Percentiles rank a stretch among this genome's conserved stretches.
phyloP scores from a whole-genome alignment of 2,329 filamentous ascomycete species.

The Ophiocordyceps sinensis region DNA sequence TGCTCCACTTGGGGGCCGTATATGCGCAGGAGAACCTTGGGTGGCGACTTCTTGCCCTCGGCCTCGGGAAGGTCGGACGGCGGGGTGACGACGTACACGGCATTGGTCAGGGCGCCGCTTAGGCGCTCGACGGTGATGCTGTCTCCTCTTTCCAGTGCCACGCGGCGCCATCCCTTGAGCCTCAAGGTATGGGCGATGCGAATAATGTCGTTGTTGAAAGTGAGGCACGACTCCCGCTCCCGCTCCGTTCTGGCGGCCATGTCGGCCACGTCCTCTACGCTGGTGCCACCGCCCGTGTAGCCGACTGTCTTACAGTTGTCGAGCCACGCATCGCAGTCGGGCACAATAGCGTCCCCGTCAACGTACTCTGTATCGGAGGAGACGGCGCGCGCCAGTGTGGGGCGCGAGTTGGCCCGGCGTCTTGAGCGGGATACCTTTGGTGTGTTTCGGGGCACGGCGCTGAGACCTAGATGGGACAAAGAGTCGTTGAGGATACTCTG shows the following conservation, averaged over 20 bases:
- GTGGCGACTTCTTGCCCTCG: constrained; percentile 29
- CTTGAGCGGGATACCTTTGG: constrained; percentile 29
- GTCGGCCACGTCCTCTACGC: constrained; percentile 26
- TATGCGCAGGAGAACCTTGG: constrained; percentile 73
- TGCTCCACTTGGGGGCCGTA: constrained; percentile 94
- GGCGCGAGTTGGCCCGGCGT: constrained; percentile 15
- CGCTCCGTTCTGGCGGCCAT: constrained; percentile 48
- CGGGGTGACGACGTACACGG: constrained; percentile 85
- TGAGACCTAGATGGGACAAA: constrained; percentile 38
- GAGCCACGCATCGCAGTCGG: constrained; percentile 67
- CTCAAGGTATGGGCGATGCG: constrained; percentile 77
- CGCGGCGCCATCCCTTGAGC: constrained; percentile 80
- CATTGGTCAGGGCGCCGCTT: constrained; percentile 89
- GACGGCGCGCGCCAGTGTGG: constrained; percentile 29
- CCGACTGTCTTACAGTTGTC: constrained; percentile 84
- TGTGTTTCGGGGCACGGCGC: constrained; percentile 26
- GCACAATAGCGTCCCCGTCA: constrained; percentile 72
- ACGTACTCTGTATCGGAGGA: constrained; percentile 78
- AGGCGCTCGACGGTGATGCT: constrained; percentile 58
- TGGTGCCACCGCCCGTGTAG: constrained; percentile 41
- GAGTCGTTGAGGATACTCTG: constrained; percentile 66
- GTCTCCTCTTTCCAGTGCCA: constrained; percentile 57
- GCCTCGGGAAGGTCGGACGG: constrained; percentile 42
- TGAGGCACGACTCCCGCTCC: constrained; percentile 65
- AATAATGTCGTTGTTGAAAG: constrained; percentile 85